Conservation (phyloP, 345 rosid species). For the Lumnitzera racemosa region DNA sequence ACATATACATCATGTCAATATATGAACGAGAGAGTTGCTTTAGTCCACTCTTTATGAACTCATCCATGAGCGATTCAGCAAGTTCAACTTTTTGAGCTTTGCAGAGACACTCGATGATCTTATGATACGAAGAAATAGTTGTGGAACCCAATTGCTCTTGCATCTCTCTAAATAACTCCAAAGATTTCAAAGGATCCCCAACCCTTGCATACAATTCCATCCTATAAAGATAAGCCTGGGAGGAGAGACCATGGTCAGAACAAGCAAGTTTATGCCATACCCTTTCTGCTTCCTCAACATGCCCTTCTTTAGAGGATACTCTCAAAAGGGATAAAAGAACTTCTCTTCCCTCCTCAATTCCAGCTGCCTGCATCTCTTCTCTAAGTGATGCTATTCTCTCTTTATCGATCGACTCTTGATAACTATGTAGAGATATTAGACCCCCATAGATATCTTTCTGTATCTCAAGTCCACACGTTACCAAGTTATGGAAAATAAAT, state of each 20-base stretch:
- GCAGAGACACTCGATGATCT: conserved; percentile 58
- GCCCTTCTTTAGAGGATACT: conserved; percentile 62
- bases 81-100: conserved; percentile 40
- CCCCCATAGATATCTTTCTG: conserved; percentile 67
- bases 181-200: conserved; percentile 41
- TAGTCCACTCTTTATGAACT: conserved; percentile 52
- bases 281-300: conserved; percentile 56
- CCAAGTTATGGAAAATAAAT: conserved; percentile 70
- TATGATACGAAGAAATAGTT: conserved; percentile 61
- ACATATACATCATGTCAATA: conserved; percentile 45
- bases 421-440: conserved; percentile 78
- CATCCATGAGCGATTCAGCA: conserved; percentile 57
- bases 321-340: conserved; percentile 64
- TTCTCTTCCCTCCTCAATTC: conserved; percentile 53
- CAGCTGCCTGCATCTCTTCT: conserved; percentile 54
- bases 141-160: conserved; percentile 43
- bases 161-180: conserved; percentile 63
- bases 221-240: conserved; percentile 67
- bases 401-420: conserved; percentile 57
- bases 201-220: conserved; percentile 66
- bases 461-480: conserved; percentile 55
- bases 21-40: conserved; percentile 62
- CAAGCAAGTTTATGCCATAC: conserved; percentile 49
- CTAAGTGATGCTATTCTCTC: conserved; percentile 45
- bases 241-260: conserved; percentile 31